These are phyloP conservation scores for Termitomyces heimii DNA, from an alignment of 768 basidiomycete species.

Conservation along the genomic window DNA sequence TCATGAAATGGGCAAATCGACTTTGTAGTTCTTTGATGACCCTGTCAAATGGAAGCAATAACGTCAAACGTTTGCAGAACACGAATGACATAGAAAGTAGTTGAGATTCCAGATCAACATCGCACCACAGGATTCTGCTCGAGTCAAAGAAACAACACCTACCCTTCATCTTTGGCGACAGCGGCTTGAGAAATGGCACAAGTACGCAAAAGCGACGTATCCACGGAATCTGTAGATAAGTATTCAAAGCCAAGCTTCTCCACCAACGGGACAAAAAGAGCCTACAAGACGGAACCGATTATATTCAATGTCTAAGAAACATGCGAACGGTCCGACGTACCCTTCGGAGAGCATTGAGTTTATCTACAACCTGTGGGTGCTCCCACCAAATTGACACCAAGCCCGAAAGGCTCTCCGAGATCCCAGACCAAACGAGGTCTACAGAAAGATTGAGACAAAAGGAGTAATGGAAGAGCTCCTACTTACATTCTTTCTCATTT, in stretches of 20 bases:
- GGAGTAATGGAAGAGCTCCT: not conserved
- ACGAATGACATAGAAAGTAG: not conserved
- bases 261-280: slow-evolving; percentile 69
- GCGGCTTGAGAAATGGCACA: slow-evolving; percentile 56
- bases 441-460: not conserved
- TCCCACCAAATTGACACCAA: slow-evolving; percentile 83
- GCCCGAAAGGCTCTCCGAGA: slow-evolving; percentile 47
- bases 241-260: slow-evolving; percentile 77
- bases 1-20: slow-evolving; percentile 67
- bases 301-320: not conserved
- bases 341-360: slow-evolving; percentile 54
- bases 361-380: slow-evolving; percentile 43
- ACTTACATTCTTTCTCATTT: slow-evolving; percentile 73
- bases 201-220: slow-evolving; percentile 68
- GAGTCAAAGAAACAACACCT: slow-evolving; percentile 7
- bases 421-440: slow-evolving; percentile 82
- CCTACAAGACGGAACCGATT: slow-evolving; percentile 27
- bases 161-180: slow-evolving; percentile 19
- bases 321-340: slow-evolving; percentile 29
- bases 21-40: slow-evolving; percentile 66
- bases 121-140: not conserved
- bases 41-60: slow-evolving; percentile 27
- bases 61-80: not conserved
- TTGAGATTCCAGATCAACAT: not conserved
- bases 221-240: slow-evolving; percentile 55